Conservation (phyloP, 2,329 filamentous ascomycete species). For the Cladosporium colombiae region DNA sequence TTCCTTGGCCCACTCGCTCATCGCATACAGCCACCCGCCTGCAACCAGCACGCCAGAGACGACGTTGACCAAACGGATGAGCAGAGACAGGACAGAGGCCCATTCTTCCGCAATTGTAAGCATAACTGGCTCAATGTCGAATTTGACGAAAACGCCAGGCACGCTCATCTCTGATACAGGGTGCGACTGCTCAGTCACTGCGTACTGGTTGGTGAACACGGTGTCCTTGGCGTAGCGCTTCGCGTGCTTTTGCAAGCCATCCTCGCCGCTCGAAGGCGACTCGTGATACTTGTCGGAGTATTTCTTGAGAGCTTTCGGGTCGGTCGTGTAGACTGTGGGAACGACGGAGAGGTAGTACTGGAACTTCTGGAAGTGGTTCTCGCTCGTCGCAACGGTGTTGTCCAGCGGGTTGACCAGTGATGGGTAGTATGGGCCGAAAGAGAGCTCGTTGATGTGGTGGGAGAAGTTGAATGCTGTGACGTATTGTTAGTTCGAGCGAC, state of each 20-base stretch:
- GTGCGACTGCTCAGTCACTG: conserved; percentile 84
- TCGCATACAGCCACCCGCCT: conserved; percentile 87
- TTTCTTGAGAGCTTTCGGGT: conserved; percentile 44
- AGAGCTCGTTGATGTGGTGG: conserved; percentile 92
- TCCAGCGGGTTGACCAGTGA: conserved; percentile 92
- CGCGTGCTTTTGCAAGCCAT: conserved; percentile 36
- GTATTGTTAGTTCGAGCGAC: not conserved
- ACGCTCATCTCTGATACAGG: conserved; percentile 68
- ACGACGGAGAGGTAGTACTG: conserved; percentile 97
- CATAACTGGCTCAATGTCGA: conserved; percentile 95
- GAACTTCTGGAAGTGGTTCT: conserved; percentile 85
- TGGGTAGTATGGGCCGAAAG: conserved; percentile 95
- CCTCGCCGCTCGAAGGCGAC: conserved; percentile 44
- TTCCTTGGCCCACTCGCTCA: conserved; percentile 73
- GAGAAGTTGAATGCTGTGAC: conserved; percentile 88
- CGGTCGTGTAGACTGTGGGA: conserved; percentile 79
- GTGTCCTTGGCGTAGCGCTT: conserved; percentile 52
- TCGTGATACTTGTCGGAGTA: conserved; percentile 37
- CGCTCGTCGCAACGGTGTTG: conserved; percentile 77
- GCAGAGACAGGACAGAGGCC: conserved; percentile 70
- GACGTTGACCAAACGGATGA: conserved; percentile 86
- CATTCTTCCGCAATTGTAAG: conserved; percentile 82
- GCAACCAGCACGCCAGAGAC: conserved; percentile 88
- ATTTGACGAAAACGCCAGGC: conserved; percentile 96
- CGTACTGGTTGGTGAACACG: conserved; percentile 95